phyloP scores from a whole-genome alignment of 2,329 filamentous ascomycete genomes.

The Harringtonia lauricola region DNA sequence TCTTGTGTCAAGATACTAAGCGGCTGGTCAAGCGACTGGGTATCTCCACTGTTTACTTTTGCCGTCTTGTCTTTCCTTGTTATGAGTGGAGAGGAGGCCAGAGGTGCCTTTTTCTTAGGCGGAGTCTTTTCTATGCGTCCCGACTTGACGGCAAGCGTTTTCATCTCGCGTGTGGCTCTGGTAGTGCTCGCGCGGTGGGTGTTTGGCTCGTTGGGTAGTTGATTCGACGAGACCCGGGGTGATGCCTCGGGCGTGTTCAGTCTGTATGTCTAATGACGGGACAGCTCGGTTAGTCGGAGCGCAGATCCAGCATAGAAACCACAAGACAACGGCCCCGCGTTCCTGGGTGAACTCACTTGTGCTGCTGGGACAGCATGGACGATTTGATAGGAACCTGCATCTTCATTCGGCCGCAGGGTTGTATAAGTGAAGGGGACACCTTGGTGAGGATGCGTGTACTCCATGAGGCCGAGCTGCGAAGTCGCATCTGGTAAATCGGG shows the following conservation, averaged over 20 bases:
- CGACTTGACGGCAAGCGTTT: constrained; percentile 19
- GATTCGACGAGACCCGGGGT: constrained; percentile 25
- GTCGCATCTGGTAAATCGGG: constrained; percentile 20
- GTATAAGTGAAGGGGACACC: constrained; percentile 11
- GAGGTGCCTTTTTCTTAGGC: constrained; percentile 24
- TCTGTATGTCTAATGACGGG: constrained; percentile 4
- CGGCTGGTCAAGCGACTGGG: constrained; percentile 46
- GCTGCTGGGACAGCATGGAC: background rate
- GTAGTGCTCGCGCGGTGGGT: constrained; percentile 14
- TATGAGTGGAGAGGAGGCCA: constrained; percentile 4
- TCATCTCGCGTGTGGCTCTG: constrained; percentile 19
- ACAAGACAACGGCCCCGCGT: too few species aligned
- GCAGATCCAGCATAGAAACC: background rate
- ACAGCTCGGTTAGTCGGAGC: background rate
- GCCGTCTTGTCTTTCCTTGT: constrained; percentile 27
- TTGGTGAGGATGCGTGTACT: constrained; percentile 16
- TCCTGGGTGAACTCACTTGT: constrained; percentile 4
- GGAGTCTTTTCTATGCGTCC: constrained; percentile 27
- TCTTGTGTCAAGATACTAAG: constrained; percentile 61
- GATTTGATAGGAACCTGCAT: constrained; percentile 2
- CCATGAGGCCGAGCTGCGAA: constrained; percentile 18
- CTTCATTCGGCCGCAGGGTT: background rate
- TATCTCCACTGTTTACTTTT: background rate
- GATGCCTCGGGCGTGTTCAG: constrained; percentile 21
- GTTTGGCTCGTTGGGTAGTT: constrained; percentile 16